Evolutionary conservation across 2,329 filamentous ascomycete genomes (phyloP).

Genomic region (Penicillium decumbens): DNA sequence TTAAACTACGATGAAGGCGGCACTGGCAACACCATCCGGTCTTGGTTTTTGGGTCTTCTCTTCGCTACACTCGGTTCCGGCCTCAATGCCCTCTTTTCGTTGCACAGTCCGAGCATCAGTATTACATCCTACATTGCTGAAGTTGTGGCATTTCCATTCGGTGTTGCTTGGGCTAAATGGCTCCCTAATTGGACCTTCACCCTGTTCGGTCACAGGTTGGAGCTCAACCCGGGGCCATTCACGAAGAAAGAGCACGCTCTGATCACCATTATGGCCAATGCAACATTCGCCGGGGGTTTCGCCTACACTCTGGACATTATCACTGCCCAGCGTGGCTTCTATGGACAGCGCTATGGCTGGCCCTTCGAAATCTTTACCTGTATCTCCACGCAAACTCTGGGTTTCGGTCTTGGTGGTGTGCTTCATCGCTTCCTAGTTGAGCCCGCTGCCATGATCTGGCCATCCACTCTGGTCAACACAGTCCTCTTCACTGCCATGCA

Average conservation of each 20-base stretch:
- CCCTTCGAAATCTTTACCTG: slow-evolving; percentile 62
- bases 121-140: slow-evolving; percentile 61
- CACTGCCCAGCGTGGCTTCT: slow-evolving; percentile 66
- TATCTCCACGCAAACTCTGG: slow-evolving; percentile 64
- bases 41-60: slow-evolving; percentile 59
- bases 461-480: slow-evolving; percentile 60
- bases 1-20: slow-evolving; percentile 62
- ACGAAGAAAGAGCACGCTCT: slow-evolving; percentile 48
- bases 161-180: slow-evolving; percentile 37
- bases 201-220: slow-evolving; percentile 37
- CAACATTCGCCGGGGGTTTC: slow-evolving; percentile 53
- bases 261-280: slow-evolving; percentile 56
- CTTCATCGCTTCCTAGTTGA: slow-evolving; percentile 59
- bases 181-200: slow-evolving; percentile 37
- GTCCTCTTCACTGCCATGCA: slow-evolving; percentile 70
- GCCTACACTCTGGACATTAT: slow-evolving; percentile 73
- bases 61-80: slow-evolving; percentile 60
- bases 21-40: slow-evolving; percentile 60
- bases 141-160: slow-evolving; percentile 56
- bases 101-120: slow-evolving; percentile 55
- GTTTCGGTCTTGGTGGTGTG: slow-evolving; percentile 62
- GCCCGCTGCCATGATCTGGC: slow-evolving; percentile 69
- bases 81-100: slow-evolving; percentile 56
- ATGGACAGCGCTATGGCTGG: slow-evolving; percentile 65
- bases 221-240: slow-evolving; percentile 44